Evolutionary conservation across 202 grass and related monocot genomes (phyloP).

Genomic region (Saccharum hybrid): DNA sequence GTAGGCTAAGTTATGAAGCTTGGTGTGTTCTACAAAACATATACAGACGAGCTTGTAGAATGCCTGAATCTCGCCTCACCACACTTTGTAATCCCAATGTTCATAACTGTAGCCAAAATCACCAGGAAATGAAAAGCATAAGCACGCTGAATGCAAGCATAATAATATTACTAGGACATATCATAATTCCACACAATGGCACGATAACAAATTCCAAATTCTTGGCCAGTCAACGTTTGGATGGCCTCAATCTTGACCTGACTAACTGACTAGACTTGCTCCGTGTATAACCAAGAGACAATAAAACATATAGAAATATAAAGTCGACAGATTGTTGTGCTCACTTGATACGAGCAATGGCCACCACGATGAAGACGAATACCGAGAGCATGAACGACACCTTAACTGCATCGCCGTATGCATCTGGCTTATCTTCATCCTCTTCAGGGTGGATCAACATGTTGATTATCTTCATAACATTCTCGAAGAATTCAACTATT

Average conservation of each 20-base stretch:
- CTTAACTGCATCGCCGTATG: constrained; percentile 61
- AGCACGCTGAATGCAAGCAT: constrained; percentile 40
- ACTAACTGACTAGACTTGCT: constrained; percentile 39
- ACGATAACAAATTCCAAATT: constrained; percentile 38
- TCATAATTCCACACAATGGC: constrained; percentile 34
- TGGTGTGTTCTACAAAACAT: constrained; percentile 49
- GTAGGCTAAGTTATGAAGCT: constrained; percentile 30
- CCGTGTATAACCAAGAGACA: constrained; percentile 36
- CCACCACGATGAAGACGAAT: constrained; percentile 75
- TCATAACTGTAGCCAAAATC: constrained; percentile 63
- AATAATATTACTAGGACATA: constrained; percentile 28
- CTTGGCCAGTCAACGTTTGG: constrained; percentile 28
- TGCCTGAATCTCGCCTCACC: constrained; percentile 54
- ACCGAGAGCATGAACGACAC: constrained; percentile 71
- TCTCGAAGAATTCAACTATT: constrained; percentile 62
- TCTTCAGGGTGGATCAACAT: constrained; percentile 52
- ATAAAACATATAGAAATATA: constrained; percentile 54
- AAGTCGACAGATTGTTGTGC: constrained; percentile 77
- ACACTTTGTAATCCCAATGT: constrained; percentile 55
- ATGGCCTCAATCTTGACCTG: constrained; percentile 32
- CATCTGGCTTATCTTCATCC: constrained; percentile 52
- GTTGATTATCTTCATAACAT: constrained; percentile 59
- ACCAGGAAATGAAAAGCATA: constrained; percentile 52
- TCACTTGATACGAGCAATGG: constrained; percentile 73
- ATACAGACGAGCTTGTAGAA: constrained; percentile 32